A percentile compares a stretch with the other conserved stretches of the same genome.
Conservation (phyloP, 176 grass and related monocot genomes). For the Echinochloa phyllopogon region DNA sequence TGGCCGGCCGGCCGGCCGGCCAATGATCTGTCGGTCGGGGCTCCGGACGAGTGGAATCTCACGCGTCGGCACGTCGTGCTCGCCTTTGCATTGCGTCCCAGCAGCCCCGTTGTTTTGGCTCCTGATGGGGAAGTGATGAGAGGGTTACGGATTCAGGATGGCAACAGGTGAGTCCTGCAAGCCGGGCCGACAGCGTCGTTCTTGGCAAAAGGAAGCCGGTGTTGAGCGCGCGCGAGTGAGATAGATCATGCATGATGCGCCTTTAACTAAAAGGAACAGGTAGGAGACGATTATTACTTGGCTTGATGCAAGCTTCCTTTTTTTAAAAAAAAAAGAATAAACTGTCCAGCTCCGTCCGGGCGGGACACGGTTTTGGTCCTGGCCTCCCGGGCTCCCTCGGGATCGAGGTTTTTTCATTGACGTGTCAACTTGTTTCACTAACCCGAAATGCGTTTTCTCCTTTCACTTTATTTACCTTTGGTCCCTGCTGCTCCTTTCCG, state of each 20-base stretch:
- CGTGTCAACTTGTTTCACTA: background rate
- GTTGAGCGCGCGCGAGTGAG: background rate
- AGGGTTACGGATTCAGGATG: background rate
- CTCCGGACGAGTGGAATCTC: constrained; percentile 38
- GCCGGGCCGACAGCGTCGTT: constrained; percentile 14
- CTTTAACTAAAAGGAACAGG: background rate
- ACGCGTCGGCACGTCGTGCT: background rate
- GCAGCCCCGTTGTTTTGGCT: too few species aligned
- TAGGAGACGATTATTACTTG: background rate
- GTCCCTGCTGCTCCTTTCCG: background rate
- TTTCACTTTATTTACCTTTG: background rate
- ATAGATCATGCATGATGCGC: constrained; percentile 30
- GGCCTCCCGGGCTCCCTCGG: background rate
- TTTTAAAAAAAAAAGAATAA: background rate
- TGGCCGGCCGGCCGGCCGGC: background rate
- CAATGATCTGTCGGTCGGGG: constrained; percentile 33
- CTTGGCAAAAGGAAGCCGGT: background rate
- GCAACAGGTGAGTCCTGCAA: background rate
- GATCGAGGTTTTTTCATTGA: background rate
- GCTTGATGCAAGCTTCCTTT: background rate
- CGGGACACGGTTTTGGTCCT: background rate
- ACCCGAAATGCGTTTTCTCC: background rate
- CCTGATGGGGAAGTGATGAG: background rate
- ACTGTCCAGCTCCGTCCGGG: background rate
- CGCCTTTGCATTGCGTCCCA: background rate